Base-by-base conservation (phyloP, 176 grass and related monocot genomes). In the Oryza australiensis region DNA sequence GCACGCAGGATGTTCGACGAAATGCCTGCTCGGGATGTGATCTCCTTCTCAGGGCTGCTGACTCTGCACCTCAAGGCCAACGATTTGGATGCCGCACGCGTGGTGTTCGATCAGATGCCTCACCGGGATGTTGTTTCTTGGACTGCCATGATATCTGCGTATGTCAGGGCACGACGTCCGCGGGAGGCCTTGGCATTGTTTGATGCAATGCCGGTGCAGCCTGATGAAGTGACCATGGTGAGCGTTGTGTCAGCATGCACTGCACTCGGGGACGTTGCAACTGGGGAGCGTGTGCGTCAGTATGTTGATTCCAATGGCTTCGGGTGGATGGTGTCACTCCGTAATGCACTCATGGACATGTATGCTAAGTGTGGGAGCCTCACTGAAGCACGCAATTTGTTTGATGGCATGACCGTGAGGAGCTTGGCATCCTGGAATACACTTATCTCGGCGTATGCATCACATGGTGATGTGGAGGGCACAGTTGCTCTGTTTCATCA, bases 181-280 rank as follows among this genome's bases (percentile, higher is more conserved):
- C 28, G 20, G 65, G 91, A 90, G 41, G 88, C 88, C 11, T 35
- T 93, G 73, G 79, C 83, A 16, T 69, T 93, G 70, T 93, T 90
- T 55, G 70, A 77, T 53, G 40, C 68, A 7, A 90, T 93, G 85
- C 82, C 85, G 0, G 22, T 90, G 69, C 78, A 81, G 16, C 88
- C 91, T 26, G 91, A 93, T 28, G 91, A 93, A 82, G 85, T 88
- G 37, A 83, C 88, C 53, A 90, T 93, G 91, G 64, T 93, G 7
- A 85, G 85, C 27, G 86, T 83, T 30, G 85, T 93, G 63, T 90
- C 88, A 0, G 88, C 91, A 3, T 93, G 91, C 78, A 70, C 85
- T 26, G 76, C 82, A 6, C 85, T 93, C 23, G 91, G 91, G 23
- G 91, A 93, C 75, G 82, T 93, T 67, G 85, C 48, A 29, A 78